Evolutionary conservation across 164 flowering plant genomes (phyloP), one percentile per base, ranked within the genome.

Genomic region (Piper longum): DNA sequence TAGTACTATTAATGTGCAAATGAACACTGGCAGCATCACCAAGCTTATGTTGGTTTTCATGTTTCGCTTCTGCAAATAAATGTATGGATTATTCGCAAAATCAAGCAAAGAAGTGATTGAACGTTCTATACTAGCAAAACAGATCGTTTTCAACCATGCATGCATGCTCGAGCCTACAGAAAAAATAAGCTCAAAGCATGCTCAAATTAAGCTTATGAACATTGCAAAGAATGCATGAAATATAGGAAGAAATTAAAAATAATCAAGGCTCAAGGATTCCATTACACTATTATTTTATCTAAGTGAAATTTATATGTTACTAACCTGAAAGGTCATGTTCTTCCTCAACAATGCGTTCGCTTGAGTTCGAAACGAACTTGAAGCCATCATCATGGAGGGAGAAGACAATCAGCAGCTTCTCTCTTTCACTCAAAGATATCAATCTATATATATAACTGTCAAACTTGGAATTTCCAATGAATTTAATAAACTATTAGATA

Each of bases 331-430:
- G 7, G 69, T 62, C 19, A 66, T 26, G 60, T 66, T 70, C 52
- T 89, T 89, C 59, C 89, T 56, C 45, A 89, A 81, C 70, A 89
- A 69, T 69, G 93, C 96, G 65, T 86, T 70, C n/a, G 96, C 87
- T 68, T 85, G 96, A 43, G 84, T 79, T 71, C 75, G 74, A 75
- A 81, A 83, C 64, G 78, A 76, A 4, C 87, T 71, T 2, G 83
- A 69, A 41, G 60, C 41, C 60, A 57, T 57, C 5, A n/a, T 16
- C 17, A n/a, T 3, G 6, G 26, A 56, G 58, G 17, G 52, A 48
- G 14, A 14, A 48, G 14, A 48, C 11, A 3, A 9, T 48, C 52
- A 48, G 11, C 52, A 9, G 3, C 14, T 11, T 44, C 48, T 44
- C 45, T 43, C 48, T 44, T 11, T 44, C 2, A 5, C 11, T 44